phyloP scores from a whole-genome alignment of 495 filamentous ascomycete genomes.

The Apiosordaria backusii region DNA sequence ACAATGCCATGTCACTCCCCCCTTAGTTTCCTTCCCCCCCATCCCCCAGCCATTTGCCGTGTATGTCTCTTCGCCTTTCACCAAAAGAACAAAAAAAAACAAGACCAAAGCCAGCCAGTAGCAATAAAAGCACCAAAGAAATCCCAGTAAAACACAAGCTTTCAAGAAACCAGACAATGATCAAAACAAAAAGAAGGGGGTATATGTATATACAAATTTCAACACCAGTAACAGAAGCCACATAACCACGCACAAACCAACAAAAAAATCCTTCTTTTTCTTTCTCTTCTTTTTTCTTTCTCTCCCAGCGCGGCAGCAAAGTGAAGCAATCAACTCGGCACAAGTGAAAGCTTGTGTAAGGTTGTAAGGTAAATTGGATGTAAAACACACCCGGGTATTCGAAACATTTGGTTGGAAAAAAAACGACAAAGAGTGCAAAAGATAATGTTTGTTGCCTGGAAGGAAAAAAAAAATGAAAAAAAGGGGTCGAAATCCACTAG shows the following conservation, averaged over 20 bases:
- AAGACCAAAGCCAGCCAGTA: neutral
- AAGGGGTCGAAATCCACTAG: too few relatives aligned
- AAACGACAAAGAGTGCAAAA: neutral
- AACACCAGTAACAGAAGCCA: too few relatives aligned
- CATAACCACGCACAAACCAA: neutral
- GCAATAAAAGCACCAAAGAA: neutral
- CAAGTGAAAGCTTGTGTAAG: neutral
- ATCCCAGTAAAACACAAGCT: neutral
- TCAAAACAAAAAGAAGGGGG: neutral
- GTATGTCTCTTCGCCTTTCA: neutral
- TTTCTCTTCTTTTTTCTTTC: neutral
- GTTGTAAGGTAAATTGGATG: neutral
- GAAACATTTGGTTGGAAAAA: neutral
- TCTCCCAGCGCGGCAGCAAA: neutral
- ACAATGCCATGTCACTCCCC: neutral
- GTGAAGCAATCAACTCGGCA: neutral
- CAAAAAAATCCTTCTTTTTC: neutral
- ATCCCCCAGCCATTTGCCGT: neutral
- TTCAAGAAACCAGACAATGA: neutral
- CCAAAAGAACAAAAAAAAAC: neutral
- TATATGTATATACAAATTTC: constrained; percentile 2
- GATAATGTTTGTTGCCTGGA: neutral
- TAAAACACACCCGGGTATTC: neutral
- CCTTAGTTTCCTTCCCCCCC: neutral
- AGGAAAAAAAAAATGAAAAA: neutral